These are phyloP conservation scores for Tilletia setariae DNA, from an alignment of 1,284 basidiomycete species.

Conservation along the genomic window DNA sequence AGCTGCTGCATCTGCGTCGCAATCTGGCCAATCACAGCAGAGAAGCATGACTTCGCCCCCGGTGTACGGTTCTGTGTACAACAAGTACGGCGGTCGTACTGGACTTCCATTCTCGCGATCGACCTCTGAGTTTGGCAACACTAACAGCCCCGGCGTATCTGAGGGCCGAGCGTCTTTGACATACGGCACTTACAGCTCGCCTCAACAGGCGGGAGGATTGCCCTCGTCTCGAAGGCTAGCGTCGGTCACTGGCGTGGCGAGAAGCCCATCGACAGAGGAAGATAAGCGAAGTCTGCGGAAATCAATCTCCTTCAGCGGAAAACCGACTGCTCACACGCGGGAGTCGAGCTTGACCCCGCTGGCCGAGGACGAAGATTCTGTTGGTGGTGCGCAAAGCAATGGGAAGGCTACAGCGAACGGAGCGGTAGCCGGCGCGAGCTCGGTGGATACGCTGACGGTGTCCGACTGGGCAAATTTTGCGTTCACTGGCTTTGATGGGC, in stretches of 20 bases:
- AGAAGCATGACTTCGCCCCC: slow-evolving; percentile 23
- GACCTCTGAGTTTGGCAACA: slow-evolving; percentile 2
- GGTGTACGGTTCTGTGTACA: slow-evolving; percentile 20
- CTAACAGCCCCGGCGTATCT: too few species aligned
- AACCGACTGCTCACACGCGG: not conserved
- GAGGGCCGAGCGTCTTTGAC: not conserved
- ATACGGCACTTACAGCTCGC: not conserved
- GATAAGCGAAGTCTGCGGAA: not conserved
- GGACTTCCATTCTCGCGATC: not conserved
- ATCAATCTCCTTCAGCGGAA: slow-evolving; percentile 4
- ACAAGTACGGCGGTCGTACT: slow-evolving; percentile 7
- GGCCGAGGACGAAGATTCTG: not conserved
- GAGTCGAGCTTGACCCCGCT: slow-evolving; percentile 12
- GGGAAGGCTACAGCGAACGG: too few species aligned
- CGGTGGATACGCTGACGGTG: not conserved
- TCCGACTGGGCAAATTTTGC: slow-evolving; percentile 14
- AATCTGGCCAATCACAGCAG: slow-evolving; percentile 21
- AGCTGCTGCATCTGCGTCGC: not conserved
- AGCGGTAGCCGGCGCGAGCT: too few species aligned
- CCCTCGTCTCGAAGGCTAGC: too few species aligned
- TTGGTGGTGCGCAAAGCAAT: not conserved
- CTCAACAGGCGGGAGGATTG: not conserved
- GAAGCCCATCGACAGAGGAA: not conserved
- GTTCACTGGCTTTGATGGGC: not conserved
- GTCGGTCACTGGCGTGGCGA: not conserved